Conservation (phyloP, 2,329 filamentous ascomycete species). For the Aureobasidium sp. region DNA sequence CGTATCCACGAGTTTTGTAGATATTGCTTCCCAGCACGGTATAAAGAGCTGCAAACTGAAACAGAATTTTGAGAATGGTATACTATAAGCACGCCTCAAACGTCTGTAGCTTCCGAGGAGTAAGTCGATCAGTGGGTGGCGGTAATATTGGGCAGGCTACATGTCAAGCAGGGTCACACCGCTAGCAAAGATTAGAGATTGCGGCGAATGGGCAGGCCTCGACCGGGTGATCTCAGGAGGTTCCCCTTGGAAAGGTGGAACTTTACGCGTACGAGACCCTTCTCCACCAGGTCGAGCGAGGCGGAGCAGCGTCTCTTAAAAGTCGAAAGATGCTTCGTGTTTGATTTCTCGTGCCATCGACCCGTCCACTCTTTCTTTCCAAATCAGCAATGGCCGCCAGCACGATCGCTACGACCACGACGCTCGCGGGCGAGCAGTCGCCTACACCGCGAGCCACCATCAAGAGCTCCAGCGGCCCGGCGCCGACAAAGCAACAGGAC, state of each 20-base stretch:
- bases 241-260: background rate
- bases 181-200: background rate
- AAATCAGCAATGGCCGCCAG: background rate
- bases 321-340: background rate
- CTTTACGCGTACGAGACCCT: slow-evolving; percentile 6
- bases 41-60: background rate
- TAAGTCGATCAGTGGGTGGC: too few species aligned
- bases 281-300: background rate
- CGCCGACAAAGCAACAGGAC: background rate
- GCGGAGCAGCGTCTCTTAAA: slow-evolving; percentile 6
- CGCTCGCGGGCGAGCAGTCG: slow-evolving; percentile 5
- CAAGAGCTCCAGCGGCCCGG: slow-evolving; percentile 16
- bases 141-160: too few species aligned
- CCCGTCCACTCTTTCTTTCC: background rate
- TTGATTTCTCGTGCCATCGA: background rate
- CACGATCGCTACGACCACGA: slow-evolving; percentile 5
- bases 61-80: too few species aligned
- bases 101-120: too few species aligned
- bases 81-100: background rate
- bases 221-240: slow-evolving; percentile 6
- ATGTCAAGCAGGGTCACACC: background rate
- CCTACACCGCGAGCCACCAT: slow-evolving; percentile 4
- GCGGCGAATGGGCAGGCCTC: background rate
- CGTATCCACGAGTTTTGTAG: background rate
- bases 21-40: background rate